These are phyloP conservation scores for Purpureocillium lavendulum DNA, from an alignment of 2,329 filamentous ascomycete genomes.

Conservation along the genomic window DNA sequence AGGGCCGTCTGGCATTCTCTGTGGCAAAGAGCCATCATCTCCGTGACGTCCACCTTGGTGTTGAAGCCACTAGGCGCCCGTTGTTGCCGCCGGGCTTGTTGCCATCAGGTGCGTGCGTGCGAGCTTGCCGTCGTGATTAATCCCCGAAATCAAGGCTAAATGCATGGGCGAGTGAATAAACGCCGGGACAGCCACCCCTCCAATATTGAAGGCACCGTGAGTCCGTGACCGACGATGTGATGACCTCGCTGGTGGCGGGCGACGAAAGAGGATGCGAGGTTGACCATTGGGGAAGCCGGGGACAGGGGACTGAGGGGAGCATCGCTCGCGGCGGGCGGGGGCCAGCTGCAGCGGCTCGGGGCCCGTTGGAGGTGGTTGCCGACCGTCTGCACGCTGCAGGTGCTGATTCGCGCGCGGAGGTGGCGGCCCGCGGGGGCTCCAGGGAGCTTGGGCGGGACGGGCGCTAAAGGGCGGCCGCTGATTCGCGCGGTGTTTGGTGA, in stretches of 20 bases:
- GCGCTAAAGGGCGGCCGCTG: conserved; percentile 10
- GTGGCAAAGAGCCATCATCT: too few relatives aligned
- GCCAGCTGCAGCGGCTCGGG: too few relatives aligned
- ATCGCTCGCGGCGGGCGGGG: too few relatives aligned
- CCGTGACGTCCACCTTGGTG: conserved; percentile 3
- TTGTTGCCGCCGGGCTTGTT: neutral
- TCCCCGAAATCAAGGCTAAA: too few relatives aligned
- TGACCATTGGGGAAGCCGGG: conserved; percentile 1
- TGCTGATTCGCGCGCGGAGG: conserved; percentile 9
- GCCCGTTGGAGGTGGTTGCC: conserved; percentile 4
- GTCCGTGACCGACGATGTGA: too few relatives aligned
- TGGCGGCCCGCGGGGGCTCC: conserved; percentile 2
- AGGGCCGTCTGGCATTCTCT: too few relatives aligned
- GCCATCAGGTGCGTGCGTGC: neutral
- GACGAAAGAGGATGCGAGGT: neutral
- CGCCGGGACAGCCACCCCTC: too few relatives aligned
- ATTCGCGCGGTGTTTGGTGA: conserved; percentile 8
- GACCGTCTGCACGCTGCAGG: conserved; percentile 1
- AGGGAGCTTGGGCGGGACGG: conserved; percentile 7
- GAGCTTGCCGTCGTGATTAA: too few relatives aligned
- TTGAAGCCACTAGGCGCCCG: neutral
- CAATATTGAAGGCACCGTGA: too few relatives aligned
- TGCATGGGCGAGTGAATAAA: too few relatives aligned
- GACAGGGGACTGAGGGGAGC: too few relatives aligned
- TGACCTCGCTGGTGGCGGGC: too few relatives aligned